A percentile compares a stretch with the other conserved stretches of the same genome.
Evolutionary conservation across 768 basidiomycete genomes (phyloP).

Genomic region (Multifurca ochricompacta): DNA sequence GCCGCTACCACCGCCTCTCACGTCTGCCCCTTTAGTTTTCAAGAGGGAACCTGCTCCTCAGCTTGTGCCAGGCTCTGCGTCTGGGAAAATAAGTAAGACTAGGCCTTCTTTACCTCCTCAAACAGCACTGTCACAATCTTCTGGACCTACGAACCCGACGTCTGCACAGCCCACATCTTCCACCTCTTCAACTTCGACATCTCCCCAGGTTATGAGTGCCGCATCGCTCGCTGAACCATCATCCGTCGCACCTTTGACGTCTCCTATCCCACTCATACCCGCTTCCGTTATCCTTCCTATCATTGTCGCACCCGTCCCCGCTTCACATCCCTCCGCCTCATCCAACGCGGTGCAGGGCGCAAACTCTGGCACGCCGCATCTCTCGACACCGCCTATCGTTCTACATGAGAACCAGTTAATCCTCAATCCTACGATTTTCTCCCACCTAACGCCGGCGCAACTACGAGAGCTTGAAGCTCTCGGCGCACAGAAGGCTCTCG

Average conservation of each 20-base stretch:
- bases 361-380: constrained; percentile 33
- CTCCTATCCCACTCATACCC: constrained; percentile 26
- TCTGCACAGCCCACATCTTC: not conserved
- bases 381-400: constrained; percentile 54
- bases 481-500: constrained; percentile 75
- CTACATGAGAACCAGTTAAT: constrained; percentile 79
- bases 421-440: constrained; percentile 80
- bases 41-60: constrained; percentile 29
- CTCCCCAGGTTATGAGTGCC: not conserved
- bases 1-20: constrained; percentile 61
- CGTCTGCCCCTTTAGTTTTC: constrained; percentile 51
- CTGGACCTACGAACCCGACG: constrained; percentile 12
- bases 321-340: constrained; percentile 48
- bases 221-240: not conserved
- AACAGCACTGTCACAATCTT: constrained; percentile 22
- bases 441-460: constrained; percentile 64
- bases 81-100: constrained; percentile 21
- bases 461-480: constrained; percentile 69
- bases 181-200: constrained; percentile 21
- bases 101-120: constrained; percentile 20
- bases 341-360: constrained; percentile 32
- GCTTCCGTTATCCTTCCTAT: constrained; percentile 64
- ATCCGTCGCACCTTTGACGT: constrained; percentile 2
- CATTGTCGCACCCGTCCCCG: constrained; percentile 62
- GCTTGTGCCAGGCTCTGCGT: constrained; percentile 6